Evolutionary conservation across 805 yeast species (phyloP).

Genomic region (Cyberlindnera maritima): DNA sequence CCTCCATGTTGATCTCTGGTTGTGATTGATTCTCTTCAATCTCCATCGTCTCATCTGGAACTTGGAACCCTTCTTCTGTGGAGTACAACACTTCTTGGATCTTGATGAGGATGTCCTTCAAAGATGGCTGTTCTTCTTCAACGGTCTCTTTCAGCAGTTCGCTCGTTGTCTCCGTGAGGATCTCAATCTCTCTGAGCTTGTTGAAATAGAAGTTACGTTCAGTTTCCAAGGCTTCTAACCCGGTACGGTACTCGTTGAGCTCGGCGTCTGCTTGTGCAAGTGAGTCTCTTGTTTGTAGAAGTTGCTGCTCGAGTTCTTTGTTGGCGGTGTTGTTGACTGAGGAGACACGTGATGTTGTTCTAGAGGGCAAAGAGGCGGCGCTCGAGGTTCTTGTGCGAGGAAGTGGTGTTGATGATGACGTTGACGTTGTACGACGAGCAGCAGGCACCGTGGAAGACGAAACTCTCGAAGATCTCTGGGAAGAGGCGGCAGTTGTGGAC

Average conservation of each 20-base stretch:
- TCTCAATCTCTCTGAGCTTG: conserved; percentile 85
- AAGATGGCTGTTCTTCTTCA: conserved; percentile 26
- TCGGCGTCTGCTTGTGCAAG: conserved; percentile 46
- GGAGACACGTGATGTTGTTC: conserved; percentile 28
- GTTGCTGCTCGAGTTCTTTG: conserved; percentile 40
- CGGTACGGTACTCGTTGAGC: conserved; percentile 51
- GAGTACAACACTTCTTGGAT: conserved; percentile 76
- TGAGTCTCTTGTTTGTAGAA: conserved; percentile 42
- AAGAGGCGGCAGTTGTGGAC: background rate
- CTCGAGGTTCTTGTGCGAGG: conserved; percentile 16
- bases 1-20: conserved; percentile 31
- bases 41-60: conserved; percentile 40
- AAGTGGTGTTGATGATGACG: conserved; percentile 12
- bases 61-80: conserved; percentile 81
- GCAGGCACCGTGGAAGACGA: conserved; percentile 5
- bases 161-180: conserved; percentile 62
- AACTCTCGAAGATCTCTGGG: conserved; percentile 1
- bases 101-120: conserved; percentile 48
- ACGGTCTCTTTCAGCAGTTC: conserved; percentile 44
- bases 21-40: conserved; percentile 18
- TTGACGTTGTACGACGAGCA: conserved; percentile 13
- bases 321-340: conserved; percentile 25
- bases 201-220: conserved; percentile 91
- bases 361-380: conserved; percentile 12
- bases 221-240: conserved; percentile 65